Conservation (phyloP, 352 stramenopile genomes). For the Phytophthora aleatoria region DNA sequence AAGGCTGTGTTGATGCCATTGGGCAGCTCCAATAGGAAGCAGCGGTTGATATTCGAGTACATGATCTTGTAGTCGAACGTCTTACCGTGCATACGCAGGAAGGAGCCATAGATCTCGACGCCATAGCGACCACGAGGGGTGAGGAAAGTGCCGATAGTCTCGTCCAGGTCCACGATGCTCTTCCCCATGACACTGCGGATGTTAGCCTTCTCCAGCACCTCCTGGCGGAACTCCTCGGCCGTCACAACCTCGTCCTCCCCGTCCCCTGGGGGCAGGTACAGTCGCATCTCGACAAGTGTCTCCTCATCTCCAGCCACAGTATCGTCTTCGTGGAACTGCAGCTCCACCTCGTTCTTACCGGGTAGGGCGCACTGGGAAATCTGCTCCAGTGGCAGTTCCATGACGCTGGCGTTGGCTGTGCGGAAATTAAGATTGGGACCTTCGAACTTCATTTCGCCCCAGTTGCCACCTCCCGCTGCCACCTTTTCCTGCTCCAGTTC, state of each 20-base stretch:
- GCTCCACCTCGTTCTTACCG: slow-evolving; percentile 97
- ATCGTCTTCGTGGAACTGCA: slow-evolving; percentile 99
- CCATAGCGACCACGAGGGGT: slow-evolving; percentile 97
- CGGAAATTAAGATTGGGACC: slow-evolving; percentile 87
- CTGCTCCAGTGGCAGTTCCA: slow-evolving; percentile 78
- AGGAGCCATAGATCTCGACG: slow-evolving; percentile 97
- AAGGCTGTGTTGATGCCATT: slow-evolving; percentile 98
- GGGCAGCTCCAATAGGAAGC: slow-evolving; percentile 97
- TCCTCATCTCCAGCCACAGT: slow-evolving; percentile 95
- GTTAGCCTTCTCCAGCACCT: slow-evolving; percentile 85
- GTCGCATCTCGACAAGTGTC: slow-evolving; percentile 94
- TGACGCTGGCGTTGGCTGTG: slow-evolving; percentile 62
- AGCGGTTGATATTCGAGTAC: slow-evolving; percentile 99
- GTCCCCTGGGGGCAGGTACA: slow-evolving; percentile 93
- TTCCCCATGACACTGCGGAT: slow-evolving; percentile 94
- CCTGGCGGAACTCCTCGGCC: slow-evolving; percentile 80
- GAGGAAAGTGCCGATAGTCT: slow-evolving; percentile 97
- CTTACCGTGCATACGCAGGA: slow-evolving; percentile 97
- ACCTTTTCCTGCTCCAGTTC: slow-evolving; percentile 92
- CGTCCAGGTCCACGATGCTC: slow-evolving; percentile 97
- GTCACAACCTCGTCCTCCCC: slow-evolving; percentile 59
- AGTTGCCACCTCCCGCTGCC: slow-evolving; percentile 89
- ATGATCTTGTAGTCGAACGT: slow-evolving; percentile 99
- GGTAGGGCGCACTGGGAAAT: slow-evolving; percentile 93
- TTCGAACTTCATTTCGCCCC: slow-evolving; percentile 94